These are phyloP conservation scores for Stephanodiscus minutulus DNA, from an alignment of 108 stramenopile species.

Conservation along the genomic window DNA sequence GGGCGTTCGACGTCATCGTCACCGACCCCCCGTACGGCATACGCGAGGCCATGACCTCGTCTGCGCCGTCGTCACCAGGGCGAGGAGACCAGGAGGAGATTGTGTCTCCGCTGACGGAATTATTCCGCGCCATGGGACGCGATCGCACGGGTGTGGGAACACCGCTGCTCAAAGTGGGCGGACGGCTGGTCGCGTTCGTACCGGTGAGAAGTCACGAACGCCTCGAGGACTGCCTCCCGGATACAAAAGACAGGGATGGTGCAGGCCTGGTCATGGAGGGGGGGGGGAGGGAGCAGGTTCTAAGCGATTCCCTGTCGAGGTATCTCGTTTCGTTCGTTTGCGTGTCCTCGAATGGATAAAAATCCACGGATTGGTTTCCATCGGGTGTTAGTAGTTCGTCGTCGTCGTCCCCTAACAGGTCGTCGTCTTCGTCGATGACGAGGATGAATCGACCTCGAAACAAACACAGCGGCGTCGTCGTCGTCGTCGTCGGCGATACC, in stretches of 20 bases:
- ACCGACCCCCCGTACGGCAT: constrained; percentile 90
- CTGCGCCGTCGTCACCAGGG: too few relatives aligned
- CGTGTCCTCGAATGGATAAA: background rate
- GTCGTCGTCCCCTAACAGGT: too few relatives aligned
- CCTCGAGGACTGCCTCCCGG: constrained; percentile 41
- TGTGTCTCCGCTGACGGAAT: constrained; percentile 30
- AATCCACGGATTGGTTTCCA: too few relatives aligned
- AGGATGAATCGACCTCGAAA: too few relatives aligned
- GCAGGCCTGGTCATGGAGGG: constrained; percentile 50
- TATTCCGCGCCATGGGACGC: constrained; percentile 43
- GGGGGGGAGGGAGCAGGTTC: constrained; percentile 48
- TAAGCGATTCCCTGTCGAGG: constrained; percentile 40
- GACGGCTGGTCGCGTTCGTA: constrained; percentile 50
- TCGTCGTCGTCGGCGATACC: too few relatives aligned
- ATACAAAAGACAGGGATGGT: background rate
- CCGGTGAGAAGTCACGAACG: constrained; percentile 44
- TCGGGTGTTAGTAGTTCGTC: too few relatives aligned
- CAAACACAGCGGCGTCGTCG: too few relatives aligned
- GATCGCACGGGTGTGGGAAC: constrained; percentile 27
- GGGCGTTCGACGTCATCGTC: constrained; percentile 82
- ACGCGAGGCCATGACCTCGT: constrained; percentile 38
- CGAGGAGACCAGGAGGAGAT: background rate
- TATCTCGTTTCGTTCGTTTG: constrained; percentile 49
- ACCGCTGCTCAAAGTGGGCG: constrained; percentile 47
- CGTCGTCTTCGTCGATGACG: too few relatives aligned